phyloP scores from a whole-genome alignment of 352 stramenopile genomes.

The Phytophthora colocasiae region DNA sequence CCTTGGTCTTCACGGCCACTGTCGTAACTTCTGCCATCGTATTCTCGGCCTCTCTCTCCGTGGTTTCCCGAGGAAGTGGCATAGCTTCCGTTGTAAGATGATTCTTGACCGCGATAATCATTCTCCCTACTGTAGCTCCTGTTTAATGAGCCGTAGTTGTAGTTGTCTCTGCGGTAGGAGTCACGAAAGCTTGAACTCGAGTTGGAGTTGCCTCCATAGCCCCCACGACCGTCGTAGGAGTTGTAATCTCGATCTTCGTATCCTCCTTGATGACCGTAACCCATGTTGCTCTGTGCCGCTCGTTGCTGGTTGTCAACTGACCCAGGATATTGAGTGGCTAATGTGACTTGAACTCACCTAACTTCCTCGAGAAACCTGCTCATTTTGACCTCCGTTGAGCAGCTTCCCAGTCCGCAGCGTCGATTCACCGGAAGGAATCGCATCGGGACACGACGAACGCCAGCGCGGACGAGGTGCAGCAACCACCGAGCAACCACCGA shows the following conservation, averaged over 20 bases:
- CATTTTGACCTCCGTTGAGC: too few relatives aligned
- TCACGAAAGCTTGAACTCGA: constrained; percentile 15
- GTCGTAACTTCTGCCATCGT: background rate
- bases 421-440: too few relatives aligned
- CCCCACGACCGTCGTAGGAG: background rate
- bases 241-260: background rate
- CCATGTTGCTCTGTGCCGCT: too few relatives aligned
- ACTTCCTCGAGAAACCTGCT: too few relatives aligned
- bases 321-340: too few relatives aligned
- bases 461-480: too few relatives aligned
- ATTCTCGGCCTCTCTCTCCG: constrained; percentile 1
- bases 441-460: too few relatives aligned
- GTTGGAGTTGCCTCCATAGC: constrained; percentile 1
- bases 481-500: too few relatives aligned
- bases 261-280: background rate
- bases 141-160: background rate
- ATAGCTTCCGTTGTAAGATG: constrained; percentile 10
- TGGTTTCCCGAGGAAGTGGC: background rate
- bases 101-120: constrained; percentile 16
- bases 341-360: too few relatives aligned
- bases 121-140: constrained; percentile 7
- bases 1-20: background rate
- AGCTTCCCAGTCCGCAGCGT: too few relatives aligned
- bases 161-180: background rate
- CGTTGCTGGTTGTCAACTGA: too few relatives aligned